phyloP scores from a whole-genome alignment of 768 basidiomycete genomes.

The Vararia minispora region DNA sequence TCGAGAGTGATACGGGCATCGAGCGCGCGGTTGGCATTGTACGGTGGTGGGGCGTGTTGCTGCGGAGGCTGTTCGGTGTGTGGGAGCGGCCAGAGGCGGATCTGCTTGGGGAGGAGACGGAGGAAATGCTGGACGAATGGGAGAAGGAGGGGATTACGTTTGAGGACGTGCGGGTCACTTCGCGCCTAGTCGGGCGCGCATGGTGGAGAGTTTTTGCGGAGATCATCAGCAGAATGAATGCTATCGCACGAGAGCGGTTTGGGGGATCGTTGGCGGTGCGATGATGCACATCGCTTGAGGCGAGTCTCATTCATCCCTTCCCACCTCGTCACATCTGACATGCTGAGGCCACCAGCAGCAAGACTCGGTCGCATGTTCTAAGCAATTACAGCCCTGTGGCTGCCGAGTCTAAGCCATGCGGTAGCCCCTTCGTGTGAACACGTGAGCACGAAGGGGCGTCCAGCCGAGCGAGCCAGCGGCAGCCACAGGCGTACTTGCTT shows the following conservation, averaged over 20 bases:
- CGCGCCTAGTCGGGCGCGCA: slow-evolving; percentile 40
- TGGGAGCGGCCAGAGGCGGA: no score
- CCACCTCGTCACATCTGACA: no score
- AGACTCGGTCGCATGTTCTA: no score
- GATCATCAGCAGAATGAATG: slow-evolving; percentile 58
- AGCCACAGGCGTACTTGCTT: no score
- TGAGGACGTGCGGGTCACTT: slow-evolving; percentile 20
- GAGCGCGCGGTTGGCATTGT: slow-evolving; percentile 61
- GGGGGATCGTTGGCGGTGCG: slow-evolving; percentile 59
- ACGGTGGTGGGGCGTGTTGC: slow-evolving; percentile 73
- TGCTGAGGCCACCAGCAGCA: no score
- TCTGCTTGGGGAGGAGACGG: slow-evolving; percentile 17
- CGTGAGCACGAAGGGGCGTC: no score
- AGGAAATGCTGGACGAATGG: no score
- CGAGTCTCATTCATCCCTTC: no score
- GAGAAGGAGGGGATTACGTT: slow-evolving; percentile 25
- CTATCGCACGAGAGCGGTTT: slow-evolving; percentile 52
- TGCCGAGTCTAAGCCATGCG: no score
- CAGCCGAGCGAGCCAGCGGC: no score
- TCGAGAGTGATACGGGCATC: slow-evolving; percentile 60
- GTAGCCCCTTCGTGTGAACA: no score
- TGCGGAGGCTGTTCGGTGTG: slow-evolving; percentile 51
- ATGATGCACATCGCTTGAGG: slow-evolving; percentile 27
- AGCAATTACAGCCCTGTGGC: no score
- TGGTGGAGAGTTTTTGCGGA: slow-evolving; percentile 79